Evolutionary conservation across 2,329 filamentous ascomycete genomes (phyloP).

Genomic region (Trichoderma koningii): DNA sequence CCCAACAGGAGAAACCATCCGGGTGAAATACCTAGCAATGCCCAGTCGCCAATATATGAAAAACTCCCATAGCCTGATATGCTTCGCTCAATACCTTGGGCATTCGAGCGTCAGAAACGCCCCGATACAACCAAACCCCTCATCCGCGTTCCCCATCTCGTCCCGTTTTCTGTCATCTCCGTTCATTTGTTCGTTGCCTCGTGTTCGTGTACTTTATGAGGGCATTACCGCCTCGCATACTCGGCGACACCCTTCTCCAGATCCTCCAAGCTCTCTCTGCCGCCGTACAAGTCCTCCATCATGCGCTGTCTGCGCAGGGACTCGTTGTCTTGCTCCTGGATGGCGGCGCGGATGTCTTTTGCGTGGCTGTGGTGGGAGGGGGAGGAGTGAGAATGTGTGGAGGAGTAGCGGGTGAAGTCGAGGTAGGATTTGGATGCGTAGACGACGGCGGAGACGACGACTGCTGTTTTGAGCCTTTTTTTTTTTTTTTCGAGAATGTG

Average conservation of each 20-base stretch:
- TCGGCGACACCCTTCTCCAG: conserved; percentile 51
- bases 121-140: not conserved
- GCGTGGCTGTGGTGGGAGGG: too few species aligned
- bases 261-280: conserved; percentile 51
- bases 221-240: conserved; percentile 45
- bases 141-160: not conserved
- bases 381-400: too few species aligned
- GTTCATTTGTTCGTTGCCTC: not conserved
- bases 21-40: not conserved
- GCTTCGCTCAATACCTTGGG: conserved; percentile 9
- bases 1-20: not conserved
- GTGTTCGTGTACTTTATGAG: not conserved
- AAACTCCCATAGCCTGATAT: not conserved
- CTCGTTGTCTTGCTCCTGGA: conserved; percentile 40
- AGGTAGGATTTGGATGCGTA: conserved; percentile 42
- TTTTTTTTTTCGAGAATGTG: too few species aligned
- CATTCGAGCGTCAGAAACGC: not conserved
- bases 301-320: conserved; percentile 42
- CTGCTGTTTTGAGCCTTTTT: conserved; percentile 41
- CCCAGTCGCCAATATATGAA: not conserved
- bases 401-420: conserved; percentile 31
- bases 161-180: too few species aligned
- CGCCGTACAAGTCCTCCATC: conserved; percentile 54
- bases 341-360: conserved; percentile 34
- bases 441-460: conserved; percentile 39